A percentile compares a stretch with the other conserved stretches of the same genome.
Evolutionary conservation across 768 basidiomycete species (phyloP).

Genomic region (Wakefieldia striispora): DNA sequence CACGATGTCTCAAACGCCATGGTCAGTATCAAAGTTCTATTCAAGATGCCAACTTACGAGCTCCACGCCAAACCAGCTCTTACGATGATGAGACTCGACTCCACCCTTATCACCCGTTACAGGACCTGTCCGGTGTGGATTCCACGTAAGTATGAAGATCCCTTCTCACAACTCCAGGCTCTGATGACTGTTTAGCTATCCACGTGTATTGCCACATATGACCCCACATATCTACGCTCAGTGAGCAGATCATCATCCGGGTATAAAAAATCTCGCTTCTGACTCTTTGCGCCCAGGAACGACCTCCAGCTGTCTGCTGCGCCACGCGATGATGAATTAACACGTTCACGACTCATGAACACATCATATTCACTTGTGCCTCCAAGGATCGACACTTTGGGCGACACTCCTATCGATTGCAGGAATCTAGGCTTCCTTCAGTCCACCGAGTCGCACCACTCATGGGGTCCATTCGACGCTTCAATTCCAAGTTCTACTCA

Average conservation of each 20-base stretch:
- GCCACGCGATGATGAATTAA: slow-evolving; percentile 1
- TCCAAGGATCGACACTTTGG: neutral
- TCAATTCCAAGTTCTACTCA: neutral
- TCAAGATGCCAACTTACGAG: neutral
- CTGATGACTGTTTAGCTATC: slow-evolving; percentile 11
- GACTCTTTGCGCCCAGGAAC: slow-evolving; percentile 5
- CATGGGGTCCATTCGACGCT: slow-evolving; percentile 5
- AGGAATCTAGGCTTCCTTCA: neutral
- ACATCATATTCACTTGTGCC: neutral
- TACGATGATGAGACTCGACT: slow-evolving; percentile 5
- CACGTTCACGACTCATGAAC: neutral
- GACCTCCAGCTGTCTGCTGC: neutral
- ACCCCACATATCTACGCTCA: neutral
- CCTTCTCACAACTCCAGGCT: neutral
- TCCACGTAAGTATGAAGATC: slow-evolving; percentile 9
- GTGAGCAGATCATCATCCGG: slow-evolving; percentile 8
- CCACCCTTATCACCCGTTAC: neutral
- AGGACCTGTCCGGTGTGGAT: neutral
- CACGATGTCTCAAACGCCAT: slow-evolving; percentile 10
- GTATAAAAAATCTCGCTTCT: neutral
- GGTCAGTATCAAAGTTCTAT: slow-evolving; percentile 4
- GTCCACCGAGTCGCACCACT: neutral
- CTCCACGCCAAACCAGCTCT: slow-evolving; percentile 1
- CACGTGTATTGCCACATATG: neutral
- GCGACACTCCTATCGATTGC: neutral